Base-by-base conservation (phyloP, 2,329 filamentous ascomycete species). In the Neofusicoccum parvum region DNA sequence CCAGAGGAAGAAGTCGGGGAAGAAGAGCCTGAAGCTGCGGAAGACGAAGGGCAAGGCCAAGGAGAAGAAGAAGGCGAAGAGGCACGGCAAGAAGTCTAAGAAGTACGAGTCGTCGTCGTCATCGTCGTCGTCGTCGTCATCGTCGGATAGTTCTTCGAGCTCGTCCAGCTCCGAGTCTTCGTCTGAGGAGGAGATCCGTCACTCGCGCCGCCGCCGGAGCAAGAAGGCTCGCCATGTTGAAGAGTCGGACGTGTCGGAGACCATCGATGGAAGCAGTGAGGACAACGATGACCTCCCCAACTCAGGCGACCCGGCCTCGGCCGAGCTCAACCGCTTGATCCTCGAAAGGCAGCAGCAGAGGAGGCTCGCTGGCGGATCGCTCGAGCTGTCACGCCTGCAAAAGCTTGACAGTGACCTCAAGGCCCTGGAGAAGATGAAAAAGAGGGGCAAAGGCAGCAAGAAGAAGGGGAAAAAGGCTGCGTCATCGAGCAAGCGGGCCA, bases 401-500 rank as follows among this genome's bases (percentile, higher is more conserved):
- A 60, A 43, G 14, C 17, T 64, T 3, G 17, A 15, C 14, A 48
- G 20, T 14, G 37, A 46, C 15, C 34, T 51, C 36, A 48, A 48
- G 41, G 49, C 34, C 14, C 12, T 51, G 6, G 12, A 46, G 37
- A 34, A 60, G 12, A 36, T 51, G 11, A 62, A 68, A 53, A 66
- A 66, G 53, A 66, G 69, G 2, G 60, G 43, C 37, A 67, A 64
- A 62, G 56, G 23, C 41, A n/a, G 14, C 7, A 66, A 58, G 63
- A 66, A 56, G 62, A 68, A 69, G 37, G 69, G 70, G 53, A 70
- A 68, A 3, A 70, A 71, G 56, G 20, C 54, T 15, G 62, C 67
- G 34, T 67, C 66, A 5, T 43, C 54, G 2, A 14, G 54, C 39
- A 78, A 68, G 58, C 43, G 60, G 58, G 85, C 78, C 6, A 85